Base-by-base conservation (phyloP, 2,329 filamentous ascomycete species). In the Colletotrichum sp. region DNA sequence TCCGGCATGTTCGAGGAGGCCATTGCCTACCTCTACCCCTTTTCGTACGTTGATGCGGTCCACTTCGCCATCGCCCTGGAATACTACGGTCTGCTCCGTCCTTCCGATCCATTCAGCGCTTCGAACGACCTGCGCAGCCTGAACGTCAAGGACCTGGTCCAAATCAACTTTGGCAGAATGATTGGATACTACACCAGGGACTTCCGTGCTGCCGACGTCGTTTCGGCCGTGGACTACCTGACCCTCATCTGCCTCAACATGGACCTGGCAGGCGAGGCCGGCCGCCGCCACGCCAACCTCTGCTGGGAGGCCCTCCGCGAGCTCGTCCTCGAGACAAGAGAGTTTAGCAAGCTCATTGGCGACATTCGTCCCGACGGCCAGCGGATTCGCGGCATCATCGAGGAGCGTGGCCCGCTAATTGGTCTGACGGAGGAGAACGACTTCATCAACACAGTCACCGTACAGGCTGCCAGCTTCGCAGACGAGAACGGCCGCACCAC, bases 1-100 rank as follows among this genome's bases (percentile, higher is more conserved):
- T 93, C 95, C 34, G 97, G 97, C 78, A 93, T 98, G 91, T 99
- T 98, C 80, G 97, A 99, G 86, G 94, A 97, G 81, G 97, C 96
- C 18, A 90, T 99, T 69, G 93, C 95, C 36, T 99, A 98, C 84
- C 90, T 99, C 22, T 98, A 98, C 83, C 92, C 93, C 63, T 97
- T 98, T 86, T 95, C 95, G 67, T 98, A 98, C 81, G 92, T 98
- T 62, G 96, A 98, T 79, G 96, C 96, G 28, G 95, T 98, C 65
- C 98, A 99, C 88, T 98, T 99, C 82, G 95, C 95, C 26, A 93
- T 99, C 81, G 95, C 94, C 1, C 90, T 99, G 60, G 93, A 93
- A 80, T 98, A 94, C 86, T 98, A 98, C 83, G 96, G 96, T 16
- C 89, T 99, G 75, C 88, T 99, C 76, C 94, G 96, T 44, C 95